Conservation (phyloP, 2,329 filamentous ascomycete species). For the Biscogniauxia sp. region DNA sequence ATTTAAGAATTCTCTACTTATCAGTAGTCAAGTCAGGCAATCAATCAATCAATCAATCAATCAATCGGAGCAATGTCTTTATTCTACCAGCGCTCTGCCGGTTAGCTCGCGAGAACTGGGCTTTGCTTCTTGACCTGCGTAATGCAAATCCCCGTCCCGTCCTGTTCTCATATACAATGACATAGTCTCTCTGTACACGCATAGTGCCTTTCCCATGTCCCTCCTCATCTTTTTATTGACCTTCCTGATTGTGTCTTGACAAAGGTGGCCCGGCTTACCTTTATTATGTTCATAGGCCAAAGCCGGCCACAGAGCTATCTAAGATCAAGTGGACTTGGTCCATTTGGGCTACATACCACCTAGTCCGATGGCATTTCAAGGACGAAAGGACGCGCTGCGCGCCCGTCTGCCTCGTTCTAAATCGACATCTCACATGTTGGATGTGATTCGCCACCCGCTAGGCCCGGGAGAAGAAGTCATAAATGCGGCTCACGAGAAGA, state of each 20-base stretch:
- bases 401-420: slow-evolving; percentile 25
- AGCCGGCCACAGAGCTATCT: slow-evolving; percentile 14
- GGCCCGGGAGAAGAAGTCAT: slow-evolving; percentile 7
- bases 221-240: not conserved
- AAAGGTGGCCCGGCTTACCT: too few species aligned
- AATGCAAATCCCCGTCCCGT: too few species aligned
- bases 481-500: slow-evolving; percentile 15
- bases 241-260: not conserved
- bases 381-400: slow-evolving; percentile 7
- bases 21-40: too few species aligned
- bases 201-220: too few species aligned
- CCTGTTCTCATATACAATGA: too few species aligned
- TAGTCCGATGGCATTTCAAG: slow-evolving; percentile 10
- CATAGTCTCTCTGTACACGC: too few species aligned
- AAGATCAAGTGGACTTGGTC: slow-evolving; percentile 16
- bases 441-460: slow-evolving; percentile 7
- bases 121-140: too few species aligned
- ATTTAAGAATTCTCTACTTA: not conserved
- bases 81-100: not conserved
- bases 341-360: slow-evolving; percentile 12
- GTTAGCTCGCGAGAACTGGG: not conserved
- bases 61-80: not conserved
- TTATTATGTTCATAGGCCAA: not conserved
- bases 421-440: slow-evolving; percentile 28
- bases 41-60: too few species aligned